A percentile compares a stretch with the other conserved stretches of the same genome.
Conservation (phyloP, 179 eudicot species). For the Corrigiola litoralis region DNA sequence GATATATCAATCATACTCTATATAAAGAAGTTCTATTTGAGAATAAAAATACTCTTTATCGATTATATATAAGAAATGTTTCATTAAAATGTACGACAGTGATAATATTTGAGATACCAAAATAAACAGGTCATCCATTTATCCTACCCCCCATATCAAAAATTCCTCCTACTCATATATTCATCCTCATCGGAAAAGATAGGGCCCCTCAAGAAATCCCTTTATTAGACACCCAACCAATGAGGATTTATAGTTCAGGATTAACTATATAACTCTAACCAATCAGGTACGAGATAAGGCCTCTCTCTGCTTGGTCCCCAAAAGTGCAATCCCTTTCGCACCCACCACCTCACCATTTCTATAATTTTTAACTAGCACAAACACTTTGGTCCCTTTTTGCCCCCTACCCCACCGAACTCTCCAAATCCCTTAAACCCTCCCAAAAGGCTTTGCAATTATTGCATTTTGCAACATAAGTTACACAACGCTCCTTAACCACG, state of each 20-base stretch:
- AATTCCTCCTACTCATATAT: conserved; percentile 2
- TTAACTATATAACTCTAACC: conserved; percentile 35
- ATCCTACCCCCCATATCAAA: too few species aligned
- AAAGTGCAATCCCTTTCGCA: conserved; percentile 11
- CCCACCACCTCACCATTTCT: conserved; percentile 17
- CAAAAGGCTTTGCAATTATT: conserved; percentile 25
- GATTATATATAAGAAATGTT: too few species aligned
- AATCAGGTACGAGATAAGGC: conserved; percentile 45
- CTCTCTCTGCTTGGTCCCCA: conserved; percentile 32
- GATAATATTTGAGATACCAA: too few species aligned
- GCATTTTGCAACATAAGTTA: background rate
- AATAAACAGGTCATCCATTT: too few species aligned
- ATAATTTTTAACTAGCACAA: conserved; percentile 6
- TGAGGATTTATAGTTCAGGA: conserved; percentile 31
- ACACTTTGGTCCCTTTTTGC: background rate
- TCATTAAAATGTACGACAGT: too few species aligned
- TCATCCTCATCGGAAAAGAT: background rate
- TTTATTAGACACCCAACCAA: conserved; percentile 33
- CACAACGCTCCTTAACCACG: background rate
- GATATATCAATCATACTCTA: too few species aligned
- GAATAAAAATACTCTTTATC: too few species aligned
- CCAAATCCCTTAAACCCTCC: conserved; percentile 19
- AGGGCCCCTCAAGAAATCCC: conserved; percentile 37
- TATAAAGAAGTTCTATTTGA: too few species aligned
- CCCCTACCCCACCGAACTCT: conserved; percentile 8